phyloP scores from a whole-genome alignment of 2,329 filamentous ascomycete genomes.

The Chrysoporthe austroafricana region DNA sequence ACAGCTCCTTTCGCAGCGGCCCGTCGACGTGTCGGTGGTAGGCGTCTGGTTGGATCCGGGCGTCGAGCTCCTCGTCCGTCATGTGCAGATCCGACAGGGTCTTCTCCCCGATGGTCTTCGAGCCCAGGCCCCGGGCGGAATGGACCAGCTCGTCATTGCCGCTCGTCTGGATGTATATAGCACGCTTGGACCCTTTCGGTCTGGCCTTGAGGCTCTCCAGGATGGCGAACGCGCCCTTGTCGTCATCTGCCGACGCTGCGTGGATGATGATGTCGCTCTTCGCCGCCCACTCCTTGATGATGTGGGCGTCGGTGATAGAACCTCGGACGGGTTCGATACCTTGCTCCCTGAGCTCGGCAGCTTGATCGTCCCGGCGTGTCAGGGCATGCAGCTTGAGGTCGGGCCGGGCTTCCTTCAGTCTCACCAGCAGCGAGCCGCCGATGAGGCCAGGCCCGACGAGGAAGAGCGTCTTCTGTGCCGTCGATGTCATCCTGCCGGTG shows the following conservation, averaged over 20 bases:
- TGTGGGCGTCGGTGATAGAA: conserved; percentile 14
- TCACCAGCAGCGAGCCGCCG: conserved; percentile 26
- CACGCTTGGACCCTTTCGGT: conserved; percentile 20
- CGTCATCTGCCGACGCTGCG: conserved; percentile 26
- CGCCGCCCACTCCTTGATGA: conserved; percentile 26
- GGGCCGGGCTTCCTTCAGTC: conserved; percentile 22
- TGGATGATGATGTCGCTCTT: conserved; percentile 28
- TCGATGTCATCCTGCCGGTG: not conserved
- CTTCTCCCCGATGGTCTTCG: conserved; percentile 17
- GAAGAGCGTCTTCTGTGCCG: conserved; percentile 26
- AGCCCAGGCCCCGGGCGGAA: conserved; percentile 15
- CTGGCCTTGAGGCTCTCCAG: conserved; percentile 24
- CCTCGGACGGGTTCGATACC: conserved; percentile 27
- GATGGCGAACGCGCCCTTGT: conserved; percentile 21
- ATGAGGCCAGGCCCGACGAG: conserved; percentile 26
- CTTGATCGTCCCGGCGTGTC: conserved; percentile 27
- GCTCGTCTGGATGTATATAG: conserved; percentile 30
- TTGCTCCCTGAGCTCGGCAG: conserved; percentile 19
- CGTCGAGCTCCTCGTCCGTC: conserved; percentile 24
- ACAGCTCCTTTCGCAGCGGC: conserved; percentile 19
- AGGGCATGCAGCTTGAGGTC: conserved; percentile 27
- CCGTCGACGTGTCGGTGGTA: conserved; percentile 29
- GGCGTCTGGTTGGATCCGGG: conserved; percentile 22
- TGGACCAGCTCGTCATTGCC: conserved; percentile 28
- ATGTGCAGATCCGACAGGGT: conserved; percentile 26